Conservation (phyloP, 2,329 filamentous ascomycete species). For the Neonectria neomacrospora region DNA sequence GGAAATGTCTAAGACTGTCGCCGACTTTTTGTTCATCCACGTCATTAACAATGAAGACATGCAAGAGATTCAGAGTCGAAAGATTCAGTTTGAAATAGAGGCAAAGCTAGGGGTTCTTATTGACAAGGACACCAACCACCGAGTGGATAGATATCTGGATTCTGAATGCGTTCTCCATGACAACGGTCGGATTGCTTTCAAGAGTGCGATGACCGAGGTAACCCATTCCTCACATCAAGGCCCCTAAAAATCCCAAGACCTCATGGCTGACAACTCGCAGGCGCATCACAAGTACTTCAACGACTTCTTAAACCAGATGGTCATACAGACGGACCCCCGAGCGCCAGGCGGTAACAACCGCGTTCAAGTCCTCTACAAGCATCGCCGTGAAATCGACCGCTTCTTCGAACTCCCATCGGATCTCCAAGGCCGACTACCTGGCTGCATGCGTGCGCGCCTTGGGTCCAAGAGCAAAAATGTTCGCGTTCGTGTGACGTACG, state of each 20-base stretch:
- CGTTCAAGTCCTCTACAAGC: conserved; percentile 79
- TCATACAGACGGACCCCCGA: conserved; percentile 67
- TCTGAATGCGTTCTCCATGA: conserved; percentile 77
- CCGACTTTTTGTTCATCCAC: conserved; percentile 81
- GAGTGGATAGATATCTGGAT: conserved; percentile 73
- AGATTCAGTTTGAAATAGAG: conserved; percentile 89
- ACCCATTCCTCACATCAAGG: conserved; percentile 44
- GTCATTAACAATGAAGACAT: conserved; percentile 76
- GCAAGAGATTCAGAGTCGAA: conserved; percentile 69
- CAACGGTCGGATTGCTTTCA: conserved; percentile 73
- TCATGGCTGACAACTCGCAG: conserved; percentile 55
- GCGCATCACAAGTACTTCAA: conserved; percentile 86
- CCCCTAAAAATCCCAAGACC: neutral
- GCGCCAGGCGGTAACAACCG: conserved; percentile 60
- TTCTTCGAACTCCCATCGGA: conserved; percentile 80
- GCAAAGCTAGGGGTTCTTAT: conserved; percentile 89
- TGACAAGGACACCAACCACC: conserved; percentile 75
- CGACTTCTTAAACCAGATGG: conserved; percentile 79
- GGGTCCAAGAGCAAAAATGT: conserved; percentile 58
- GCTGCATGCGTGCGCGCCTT: conserved; percentile 70
- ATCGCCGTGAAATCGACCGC: conserved; percentile 83
- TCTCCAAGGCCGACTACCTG: conserved; percentile 70
- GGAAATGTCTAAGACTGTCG: conserved; percentile 78
- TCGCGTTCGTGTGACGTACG: conserved; percentile 74
- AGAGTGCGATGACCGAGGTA: conserved; percentile 91